Conservation (phyloP, 2,329 filamentous ascomycete species). For the Pseudogymnoascus sp. region DNA sequence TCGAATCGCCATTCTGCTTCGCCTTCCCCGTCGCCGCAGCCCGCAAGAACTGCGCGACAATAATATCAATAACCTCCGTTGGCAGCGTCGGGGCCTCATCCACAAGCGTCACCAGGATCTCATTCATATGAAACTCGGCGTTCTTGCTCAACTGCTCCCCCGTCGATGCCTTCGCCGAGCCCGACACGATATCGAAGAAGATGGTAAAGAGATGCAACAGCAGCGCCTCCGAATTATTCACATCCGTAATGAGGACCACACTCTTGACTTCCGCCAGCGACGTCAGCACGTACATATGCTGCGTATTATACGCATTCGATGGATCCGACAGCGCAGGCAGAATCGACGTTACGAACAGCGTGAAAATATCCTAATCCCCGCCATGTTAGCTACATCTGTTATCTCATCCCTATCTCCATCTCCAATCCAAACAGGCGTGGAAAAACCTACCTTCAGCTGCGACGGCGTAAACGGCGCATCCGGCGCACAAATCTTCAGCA, state of each 20-base stretch:
- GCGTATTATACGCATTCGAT: slow-evolving; percentile 80
- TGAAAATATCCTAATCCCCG: slow-evolving; percentile 77
- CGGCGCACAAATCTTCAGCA: slow-evolving; percentile 85
- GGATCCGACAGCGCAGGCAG: slow-evolving; percentile 81
- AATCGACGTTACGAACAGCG: slow-evolving; percentile 73
- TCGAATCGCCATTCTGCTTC: slow-evolving; percentile 38
- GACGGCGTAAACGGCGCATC: slow-evolving; percentile 87
- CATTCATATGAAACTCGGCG: slow-evolving; percentile 85
- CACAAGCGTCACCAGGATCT: slow-evolving; percentile 74
- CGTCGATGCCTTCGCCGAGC: slow-evolving; percentile 61
- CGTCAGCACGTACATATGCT: slow-evolving; percentile 84
- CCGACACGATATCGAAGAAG: slow-evolving; percentile 87
- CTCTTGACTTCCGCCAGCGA: slow-evolving; percentile 92
- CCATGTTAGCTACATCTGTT: slow-evolving; percentile 15
- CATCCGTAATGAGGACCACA: slow-evolving; percentile 81
- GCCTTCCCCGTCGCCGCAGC: slow-evolving; percentile 61
- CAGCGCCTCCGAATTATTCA: slow-evolving; percentile 72
- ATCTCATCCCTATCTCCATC: background rate
- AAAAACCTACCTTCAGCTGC: slow-evolving; percentile 69
- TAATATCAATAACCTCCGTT: slow-evolving; percentile 76
- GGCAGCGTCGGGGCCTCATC: slow-evolving; percentile 77
- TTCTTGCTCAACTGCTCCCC: slow-evolving; percentile 86
- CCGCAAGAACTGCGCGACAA: slow-evolving; percentile 91
- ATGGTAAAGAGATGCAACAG: slow-evolving; percentile 75
- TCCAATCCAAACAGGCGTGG: background rate